Evolutionary conservation across 2,329 filamentous ascomycete genomes (phyloP).

Genomic region (Paecilomyces sp.): DNA sequence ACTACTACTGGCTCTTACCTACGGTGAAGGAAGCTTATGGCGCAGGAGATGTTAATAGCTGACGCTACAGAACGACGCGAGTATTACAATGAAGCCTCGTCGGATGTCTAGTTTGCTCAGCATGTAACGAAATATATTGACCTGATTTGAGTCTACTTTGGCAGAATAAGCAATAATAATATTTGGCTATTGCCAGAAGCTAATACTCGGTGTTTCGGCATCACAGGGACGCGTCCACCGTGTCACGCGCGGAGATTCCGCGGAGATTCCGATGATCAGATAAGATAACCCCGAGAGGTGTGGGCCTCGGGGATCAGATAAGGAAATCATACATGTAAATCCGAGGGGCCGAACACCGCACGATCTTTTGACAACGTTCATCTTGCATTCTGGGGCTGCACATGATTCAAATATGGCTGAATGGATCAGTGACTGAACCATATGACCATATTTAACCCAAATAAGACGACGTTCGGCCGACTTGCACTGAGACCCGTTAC

Average conservation of each 20-base stretch:
- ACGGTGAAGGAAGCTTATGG: no score
- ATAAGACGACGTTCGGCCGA: not conserved
- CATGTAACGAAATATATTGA: no score
- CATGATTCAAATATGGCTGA: not conserved
- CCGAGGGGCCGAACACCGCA: not conserved
- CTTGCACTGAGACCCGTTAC: not conserved
- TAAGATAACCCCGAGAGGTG: not conserved
- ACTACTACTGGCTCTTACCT: no score
- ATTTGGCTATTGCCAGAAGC: not conserved
- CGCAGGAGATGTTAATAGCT: no score
- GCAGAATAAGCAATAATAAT: not conserved
- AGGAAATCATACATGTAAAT: not conserved
- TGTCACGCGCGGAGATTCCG: not conserved
- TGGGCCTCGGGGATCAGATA: not conserved
- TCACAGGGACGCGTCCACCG: not conserved
- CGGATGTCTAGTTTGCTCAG: no score
- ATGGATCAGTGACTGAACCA: not conserved
- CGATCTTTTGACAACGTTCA: not conserved
- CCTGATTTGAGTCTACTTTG: not conserved
- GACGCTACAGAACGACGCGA: no score
- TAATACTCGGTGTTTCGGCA: not conserved
- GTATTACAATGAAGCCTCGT: no score
- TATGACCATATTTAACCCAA: not conserved
- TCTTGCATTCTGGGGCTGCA: not conserved
- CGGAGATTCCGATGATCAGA: not conserved